Conservation (phyloP, 805 yeast genomes). For the Saccharomycopsis amapae region DNA sequence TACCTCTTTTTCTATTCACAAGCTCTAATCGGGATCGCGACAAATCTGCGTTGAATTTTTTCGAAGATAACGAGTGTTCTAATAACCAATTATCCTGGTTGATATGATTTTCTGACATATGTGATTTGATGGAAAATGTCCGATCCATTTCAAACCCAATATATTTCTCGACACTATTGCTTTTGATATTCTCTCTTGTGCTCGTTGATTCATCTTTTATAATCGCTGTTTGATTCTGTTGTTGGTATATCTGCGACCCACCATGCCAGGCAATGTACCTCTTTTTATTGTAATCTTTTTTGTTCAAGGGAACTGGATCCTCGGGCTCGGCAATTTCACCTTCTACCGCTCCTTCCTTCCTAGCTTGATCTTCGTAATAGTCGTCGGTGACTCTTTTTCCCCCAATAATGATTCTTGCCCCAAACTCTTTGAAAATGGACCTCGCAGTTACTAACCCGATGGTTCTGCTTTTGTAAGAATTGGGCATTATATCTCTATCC, state of each 20-base stretch:
- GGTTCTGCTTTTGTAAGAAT: constrained; percentile 83
- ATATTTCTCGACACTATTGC: constrained; percentile 13
- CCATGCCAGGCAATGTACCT: constrained; percentile 47
- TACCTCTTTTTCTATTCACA: constrained; percentile 39
- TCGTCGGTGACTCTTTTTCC: constrained; percentile 83
- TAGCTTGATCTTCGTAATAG: constrained; percentile 61
- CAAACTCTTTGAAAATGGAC: constrained; percentile 86
- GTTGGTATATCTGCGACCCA: constrained; percentile 35
- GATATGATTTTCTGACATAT: constrained; percentile 24
- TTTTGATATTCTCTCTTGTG: not conserved
- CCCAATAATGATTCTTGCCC: constrained; percentile 71
- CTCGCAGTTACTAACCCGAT: constrained; percentile 90
- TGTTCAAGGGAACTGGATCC: constrained; percentile 38
- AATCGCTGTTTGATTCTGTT: constrained; percentile 7
- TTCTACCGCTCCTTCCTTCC: constrained; percentile 45
- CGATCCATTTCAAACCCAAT: constrained; percentile 15
- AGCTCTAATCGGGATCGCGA: constrained; percentile 47
- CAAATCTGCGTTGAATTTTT: constrained; percentile 59
- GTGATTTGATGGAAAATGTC: constrained; percentile 14
- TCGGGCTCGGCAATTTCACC: constrained; percentile 64
- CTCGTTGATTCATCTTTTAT: not conserved
- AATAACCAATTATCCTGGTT: constrained; percentile 76
- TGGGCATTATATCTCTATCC: constrained; percentile 73
- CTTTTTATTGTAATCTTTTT: constrained; percentile 36
- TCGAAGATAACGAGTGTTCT: constrained; percentile 70